A percentile compares a stretch with the other conserved stretches of the same genome.
Conservation (phyloP, 352 stramenopile species). For the Globisporangium polare region DNA sequence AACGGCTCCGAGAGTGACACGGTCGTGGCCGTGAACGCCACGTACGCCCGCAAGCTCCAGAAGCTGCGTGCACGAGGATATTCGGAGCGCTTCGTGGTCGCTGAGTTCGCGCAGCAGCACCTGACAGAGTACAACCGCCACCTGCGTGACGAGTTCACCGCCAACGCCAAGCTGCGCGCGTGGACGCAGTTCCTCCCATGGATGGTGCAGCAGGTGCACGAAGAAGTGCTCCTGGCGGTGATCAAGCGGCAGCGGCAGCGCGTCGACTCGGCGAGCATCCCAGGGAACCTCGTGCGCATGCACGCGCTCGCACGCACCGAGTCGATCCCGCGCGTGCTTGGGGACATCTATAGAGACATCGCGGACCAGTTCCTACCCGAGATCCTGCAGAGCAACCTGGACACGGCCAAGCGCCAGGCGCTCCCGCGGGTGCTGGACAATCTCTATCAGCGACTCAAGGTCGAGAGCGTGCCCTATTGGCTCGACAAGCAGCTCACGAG, state of each 20-base stretch:
- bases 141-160: conserved; percentile 46
- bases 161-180: conserved; percentile 49
- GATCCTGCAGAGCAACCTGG: conserved; percentile 29
- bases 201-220: conserved; percentile 25
- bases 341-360: conserved; percentile 59
- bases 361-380: conserved; percentile 46
- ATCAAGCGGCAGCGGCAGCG: conserved; percentile 38
- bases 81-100: conserved; percentile 55
- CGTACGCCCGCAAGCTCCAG: conserved; percentile 49
- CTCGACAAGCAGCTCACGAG: conserved; percentile 33
- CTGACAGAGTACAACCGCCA: conserved; percentile 37
- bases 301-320: conserved; percentile 45
- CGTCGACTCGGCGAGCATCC: conserved; percentile 42
- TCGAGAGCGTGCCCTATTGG: conserved; percentile 48
- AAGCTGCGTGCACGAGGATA: conserved; percentile 40
- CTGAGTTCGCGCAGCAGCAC: conserved; percentile 55
- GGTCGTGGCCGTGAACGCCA: conserved; percentile 53
- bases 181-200: conserved; percentile 40
- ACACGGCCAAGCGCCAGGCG: conserved; percentile 21
- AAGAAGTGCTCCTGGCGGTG: conserved; percentile 34
- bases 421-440: conserved; percentile 62
- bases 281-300: conserved; percentile 42
- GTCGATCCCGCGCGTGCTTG: conserved; percentile 55
- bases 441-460: conserved; percentile 33
- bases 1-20: conserved; percentile 54